A percentile compares a stretch with the other conserved stretches of the same genome.
These are phyloP conservation scores for Pseudopithomyces chartarum DNA, from an alignment of 2,329 filamentous ascomycete species.

Conservation along the genomic window DNA sequence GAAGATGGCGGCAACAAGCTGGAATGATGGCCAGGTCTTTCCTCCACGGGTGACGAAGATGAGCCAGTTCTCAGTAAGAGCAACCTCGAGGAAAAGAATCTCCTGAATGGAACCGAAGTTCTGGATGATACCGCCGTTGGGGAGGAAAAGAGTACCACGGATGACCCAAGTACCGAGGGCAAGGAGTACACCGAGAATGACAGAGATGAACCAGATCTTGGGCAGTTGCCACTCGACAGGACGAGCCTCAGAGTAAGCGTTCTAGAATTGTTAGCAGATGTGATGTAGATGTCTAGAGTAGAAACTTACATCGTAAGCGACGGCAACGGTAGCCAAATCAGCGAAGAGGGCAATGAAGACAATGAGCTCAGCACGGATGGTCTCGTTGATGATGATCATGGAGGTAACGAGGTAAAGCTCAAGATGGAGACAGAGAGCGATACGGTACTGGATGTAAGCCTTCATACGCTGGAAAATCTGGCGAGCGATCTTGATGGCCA, in stretches of 20 bases:
- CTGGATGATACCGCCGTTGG: conserved; percentile 73
- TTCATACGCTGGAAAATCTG: conserved; percentile 82
- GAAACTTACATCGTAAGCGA: conserved; percentile 66
- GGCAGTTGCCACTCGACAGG: conserved; percentile 81
- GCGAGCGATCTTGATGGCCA: conserved; percentile 74
- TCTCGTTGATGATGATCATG: conserved; percentile 82
- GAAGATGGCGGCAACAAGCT: conserved; percentile 72
- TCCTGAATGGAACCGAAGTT: conserved; percentile 77
- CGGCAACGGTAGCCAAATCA: conserved; percentile 77
- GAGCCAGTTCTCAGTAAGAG: conserved; percentile 60
- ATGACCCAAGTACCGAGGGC: conserved; percentile 75
- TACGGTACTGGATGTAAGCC: conserved; percentile 78
- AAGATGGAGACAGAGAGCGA: conserved; percentile 73
- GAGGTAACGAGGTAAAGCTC: conserved; percentile 78
- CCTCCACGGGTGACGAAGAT: conserved; percentile 64
- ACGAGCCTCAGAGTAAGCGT: conserved; percentile 74
- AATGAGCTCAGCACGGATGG: conserved; percentile 72
- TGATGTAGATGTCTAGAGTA: not conserved
- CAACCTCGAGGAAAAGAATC: conserved; percentile 62
- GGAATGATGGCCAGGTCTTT: conserved; percentile 75
- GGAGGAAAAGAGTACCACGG: conserved; percentile 71
- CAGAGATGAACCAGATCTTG: conserved; percentile 79
- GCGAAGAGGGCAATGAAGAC: conserved; percentile 82
- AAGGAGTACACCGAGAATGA: conserved; percentile 70
- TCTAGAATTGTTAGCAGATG: conserved; percentile 36